phyloP scores from a whole-genome alignment of 805 yeast species.

The Candida morakotiae region DNA sequence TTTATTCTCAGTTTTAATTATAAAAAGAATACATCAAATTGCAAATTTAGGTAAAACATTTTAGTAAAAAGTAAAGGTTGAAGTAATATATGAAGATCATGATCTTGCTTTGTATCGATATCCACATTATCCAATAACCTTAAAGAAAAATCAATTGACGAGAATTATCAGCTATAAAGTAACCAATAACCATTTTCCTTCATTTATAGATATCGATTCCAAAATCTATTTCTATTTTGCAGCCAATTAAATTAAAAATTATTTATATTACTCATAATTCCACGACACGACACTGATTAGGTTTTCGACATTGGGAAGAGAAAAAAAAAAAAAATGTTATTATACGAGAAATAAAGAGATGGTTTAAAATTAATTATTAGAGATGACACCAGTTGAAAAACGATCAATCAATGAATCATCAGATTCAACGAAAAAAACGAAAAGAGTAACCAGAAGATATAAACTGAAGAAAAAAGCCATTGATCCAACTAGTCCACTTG shows the following conservation, averaged over 20 bases:
- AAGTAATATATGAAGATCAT: too few relatives aligned
- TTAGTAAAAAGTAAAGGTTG: too few relatives aligned
- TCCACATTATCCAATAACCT: too few relatives aligned
- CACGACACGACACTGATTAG: background rate
- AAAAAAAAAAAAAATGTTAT: background rate
- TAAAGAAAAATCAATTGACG: too few relatives aligned
- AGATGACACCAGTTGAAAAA: conserved; percentile 7
- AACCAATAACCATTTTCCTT: too few relatives aligned
- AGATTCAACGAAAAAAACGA: background rate
- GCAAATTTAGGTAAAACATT: too few relatives aligned
- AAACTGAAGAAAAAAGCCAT: conserved; percentile 46
- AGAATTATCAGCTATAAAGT: too few relatives aligned
- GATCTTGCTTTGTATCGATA: too few relatives aligned
- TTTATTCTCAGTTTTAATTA: too few relatives aligned
- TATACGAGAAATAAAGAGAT: background rate
- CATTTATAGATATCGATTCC: too few relatives aligned
- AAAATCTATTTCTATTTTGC: conserved; percentile 4
- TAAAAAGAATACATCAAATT: too few relatives aligned
- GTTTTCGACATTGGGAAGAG: background rate
- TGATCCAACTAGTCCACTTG: conserved; percentile 78
- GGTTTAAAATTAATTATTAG: background rate
- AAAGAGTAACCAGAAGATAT: conserved; percentile 34
- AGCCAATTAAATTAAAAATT: background rate
- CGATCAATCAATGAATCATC: background rate
- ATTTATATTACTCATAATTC: background rate